These are phyloP conservation scores for Penicillium sp. DNA, from an alignment of 2,329 filamentous ascomycete genomes.

Conservation along the genomic window DNA sequence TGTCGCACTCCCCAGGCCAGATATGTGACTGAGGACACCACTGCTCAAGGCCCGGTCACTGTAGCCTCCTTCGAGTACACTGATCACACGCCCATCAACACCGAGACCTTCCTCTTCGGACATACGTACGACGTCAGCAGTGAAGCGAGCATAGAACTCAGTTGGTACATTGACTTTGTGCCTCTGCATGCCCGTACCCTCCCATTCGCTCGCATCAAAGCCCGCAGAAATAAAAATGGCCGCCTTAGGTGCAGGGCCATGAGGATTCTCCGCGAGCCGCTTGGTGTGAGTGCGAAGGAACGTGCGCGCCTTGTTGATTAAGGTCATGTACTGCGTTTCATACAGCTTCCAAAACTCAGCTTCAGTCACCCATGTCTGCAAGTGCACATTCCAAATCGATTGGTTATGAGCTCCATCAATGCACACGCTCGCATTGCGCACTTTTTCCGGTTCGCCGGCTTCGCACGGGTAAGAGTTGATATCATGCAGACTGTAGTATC, in stretches of 20 bases:
- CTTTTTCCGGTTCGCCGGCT: constrained; percentile 87
- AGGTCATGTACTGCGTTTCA: constrained; percentile 72
- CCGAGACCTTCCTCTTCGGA: constrained; percentile 77
- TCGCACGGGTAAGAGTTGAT: constrained; percentile 99
- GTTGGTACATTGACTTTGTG: constrained; percentile 96
- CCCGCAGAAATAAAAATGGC: constrained; percentile 95
- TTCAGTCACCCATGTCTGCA: constrained; percentile 82
- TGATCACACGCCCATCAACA: constrained; percentile 84
- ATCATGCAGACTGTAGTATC: constrained; percentile 96
- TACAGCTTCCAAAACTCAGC: constrained; percentile 91
- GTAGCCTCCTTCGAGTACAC: constrained; percentile 94
- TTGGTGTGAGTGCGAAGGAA: constrained; percentile 77
- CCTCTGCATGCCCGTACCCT: constrained; percentile 89
- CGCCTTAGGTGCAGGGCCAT: constrained; percentile 70
- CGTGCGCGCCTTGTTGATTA: constrained; percentile 78
- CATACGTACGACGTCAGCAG: constrained; percentile 79
- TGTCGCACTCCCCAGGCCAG: constrained; percentile 68
- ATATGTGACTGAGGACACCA: constrained; percentile 86
- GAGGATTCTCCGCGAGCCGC: constrained; percentile 61
- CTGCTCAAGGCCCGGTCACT: constrained; percentile 88
- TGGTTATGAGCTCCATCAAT: constrained; percentile 94
- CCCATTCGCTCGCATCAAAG: constrained; percentile 96
- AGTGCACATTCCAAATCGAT: constrained; percentile 93
- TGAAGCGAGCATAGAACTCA: constrained; percentile 91
- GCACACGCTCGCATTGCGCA: constrained; percentile 91